A percentile compares a stretch with the other conserved stretches of the same genome.
phyloP scores from a whole-genome alignment of 2,329 filamentous ascomycete genomes.

The Tolypocladium nubicola region DNA sequence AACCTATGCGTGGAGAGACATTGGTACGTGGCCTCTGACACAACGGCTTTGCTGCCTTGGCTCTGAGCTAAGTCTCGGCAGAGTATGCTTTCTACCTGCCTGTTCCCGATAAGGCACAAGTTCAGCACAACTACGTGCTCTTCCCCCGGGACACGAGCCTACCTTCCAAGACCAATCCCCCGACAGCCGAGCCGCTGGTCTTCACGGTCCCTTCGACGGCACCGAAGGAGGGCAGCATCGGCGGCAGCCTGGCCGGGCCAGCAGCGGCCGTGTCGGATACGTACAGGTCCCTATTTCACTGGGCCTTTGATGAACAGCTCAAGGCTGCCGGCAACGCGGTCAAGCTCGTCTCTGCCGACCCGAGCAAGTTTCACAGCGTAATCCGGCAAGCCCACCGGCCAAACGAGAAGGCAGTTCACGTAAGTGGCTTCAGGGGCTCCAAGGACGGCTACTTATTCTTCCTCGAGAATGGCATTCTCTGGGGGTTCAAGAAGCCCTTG shows the following conservation, averaged over 20 bases:
- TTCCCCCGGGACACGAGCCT: conserved; percentile 47
- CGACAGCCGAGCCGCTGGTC: conserved; percentile 46
- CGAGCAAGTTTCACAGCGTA: conserved; percentile 46
- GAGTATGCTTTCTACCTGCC: conserved; percentile 55
- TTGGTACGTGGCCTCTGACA: conserved; percentile 34
- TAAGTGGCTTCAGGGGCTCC: conserved; percentile 55
- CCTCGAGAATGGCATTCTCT: conserved; percentile 54
- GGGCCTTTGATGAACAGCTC: conserved; percentile 45
- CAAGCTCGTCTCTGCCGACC: conserved; percentile 41
- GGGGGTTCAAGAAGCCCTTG: conserved; percentile 61
- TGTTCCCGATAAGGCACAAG: conserved; percentile 53
- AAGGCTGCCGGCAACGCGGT: conserved; percentile 35
- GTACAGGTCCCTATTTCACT: conserved; percentile 48
- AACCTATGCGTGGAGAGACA: conserved; percentile 49
- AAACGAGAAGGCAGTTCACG: conserved; percentile 52
- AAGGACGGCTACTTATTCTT: conserved; percentile 63
- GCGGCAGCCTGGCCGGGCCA: conserved; percentile 35
- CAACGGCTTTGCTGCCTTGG: not conserved
- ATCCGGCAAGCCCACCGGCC: conserved; percentile 47
- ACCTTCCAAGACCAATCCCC: conserved; percentile 32
- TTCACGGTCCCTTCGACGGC: conserved; percentile 51
- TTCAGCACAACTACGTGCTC: conserved; percentile 56
- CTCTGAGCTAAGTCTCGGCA: conserved; percentile 16
- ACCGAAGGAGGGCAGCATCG: conserved; percentile 49
- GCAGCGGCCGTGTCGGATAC: conserved; percentile 47